Base-by-base conservation (phyloP, 768 basidiomycete genomes). In the Tylopilus felleus region DNA sequence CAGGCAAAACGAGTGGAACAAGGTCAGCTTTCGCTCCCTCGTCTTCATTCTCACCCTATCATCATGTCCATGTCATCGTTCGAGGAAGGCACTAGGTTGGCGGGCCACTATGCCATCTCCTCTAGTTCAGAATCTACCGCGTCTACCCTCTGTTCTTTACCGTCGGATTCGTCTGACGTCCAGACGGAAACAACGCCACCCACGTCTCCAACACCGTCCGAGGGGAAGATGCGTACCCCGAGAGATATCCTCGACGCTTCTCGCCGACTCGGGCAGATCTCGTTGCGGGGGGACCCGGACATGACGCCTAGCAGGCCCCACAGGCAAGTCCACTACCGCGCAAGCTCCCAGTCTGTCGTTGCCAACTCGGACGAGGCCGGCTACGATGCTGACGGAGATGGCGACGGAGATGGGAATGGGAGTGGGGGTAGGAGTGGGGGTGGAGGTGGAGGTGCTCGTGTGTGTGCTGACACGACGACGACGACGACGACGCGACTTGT, bases 301-400 rank as follows among this genome's bases (percentile, higher is more conserved):
- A 21, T 14, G 9, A 25, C 47, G 7, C 51, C 60, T 3, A 50
- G 48, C 27, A 57, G 44, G 16, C 19, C n/a, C 7, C 17, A 25
- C 14, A 60, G 29, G 33, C 50, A 45, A 17, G 14, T 33, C 21
- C 36, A 8, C 19, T 54, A 33, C 19, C 47, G 16, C 14, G 33
- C 16, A 8, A 9, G 36, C 8, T 22, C 51, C 19, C 25, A 36
- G 35, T 46, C 35, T 8, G 23, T 43, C 10, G 35, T 17, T 8
- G 33, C 33, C 35, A 23, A 39, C 29, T n/a, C n/a, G n/a, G 63
- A 67, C 14, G 65, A 67, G 39, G 52, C 53, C 27, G 66, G 65
- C 23, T 67, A 67, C 29, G 68, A 68, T 4, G 60, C 65, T 10
- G 65, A 66, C 36, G 50, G 49, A 4, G 65, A 66, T 13, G 49